phyloP scores from a whole-genome alignment of 2,329 filamentous ascomycete species.

The Mycosphaerella sp. region DNA sequence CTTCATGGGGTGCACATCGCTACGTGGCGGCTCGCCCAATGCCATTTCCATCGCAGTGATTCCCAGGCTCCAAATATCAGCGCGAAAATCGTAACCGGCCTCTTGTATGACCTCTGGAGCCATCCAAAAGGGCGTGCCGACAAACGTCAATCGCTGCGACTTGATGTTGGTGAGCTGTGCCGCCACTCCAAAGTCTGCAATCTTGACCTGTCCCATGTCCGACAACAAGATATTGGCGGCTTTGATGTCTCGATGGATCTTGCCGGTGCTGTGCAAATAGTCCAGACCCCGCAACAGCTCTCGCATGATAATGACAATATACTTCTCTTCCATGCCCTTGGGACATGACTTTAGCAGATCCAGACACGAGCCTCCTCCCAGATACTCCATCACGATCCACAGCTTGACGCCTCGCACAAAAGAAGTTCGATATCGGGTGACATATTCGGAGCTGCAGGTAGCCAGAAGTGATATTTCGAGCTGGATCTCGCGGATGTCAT shows the following conservation, averaged over 20 bases:
- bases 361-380: slow-evolving; percentile 90
- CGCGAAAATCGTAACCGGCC: slow-evolving; percentile 76
- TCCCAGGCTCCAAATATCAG: slow-evolving; percentile 87
- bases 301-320: slow-evolving; percentile 90
- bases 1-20: slow-evolving; percentile 85
- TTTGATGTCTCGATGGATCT: slow-evolving; percentile 97
- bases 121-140: slow-evolving; percentile 98
- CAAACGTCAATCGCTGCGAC: slow-evolving; percentile 93
- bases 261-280: slow-evolving; percentile 88
- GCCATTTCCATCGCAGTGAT: slow-evolving; percentile 90
- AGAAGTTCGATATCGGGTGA: slow-evolving; percentile 94
- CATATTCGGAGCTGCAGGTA: slow-evolving; percentile 87
- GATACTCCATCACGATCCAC: slow-evolving; percentile 99
- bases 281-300: slow-evolving; percentile 85
- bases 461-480: slow-evolving; percentile 93
- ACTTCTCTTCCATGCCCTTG: slow-evolving; percentile 65
- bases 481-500: slow-evolving; percentile 97
- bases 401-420: slow-evolving; percentile 94
- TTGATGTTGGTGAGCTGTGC: slow-evolving; percentile 97
- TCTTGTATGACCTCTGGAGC: slow-evolving; percentile 91
- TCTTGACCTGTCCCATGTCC: slow-evolving; percentile 78
- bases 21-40: slow-evolving; percentile 80
- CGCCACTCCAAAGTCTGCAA: slow-evolving; percentile 95
- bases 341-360: slow-evolving; percentile 87
- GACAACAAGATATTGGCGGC: slow-evolving; percentile 95